phyloP scores from a whole-genome alignment of 139 green algal species.

The Chlorella sp. region DNA sequence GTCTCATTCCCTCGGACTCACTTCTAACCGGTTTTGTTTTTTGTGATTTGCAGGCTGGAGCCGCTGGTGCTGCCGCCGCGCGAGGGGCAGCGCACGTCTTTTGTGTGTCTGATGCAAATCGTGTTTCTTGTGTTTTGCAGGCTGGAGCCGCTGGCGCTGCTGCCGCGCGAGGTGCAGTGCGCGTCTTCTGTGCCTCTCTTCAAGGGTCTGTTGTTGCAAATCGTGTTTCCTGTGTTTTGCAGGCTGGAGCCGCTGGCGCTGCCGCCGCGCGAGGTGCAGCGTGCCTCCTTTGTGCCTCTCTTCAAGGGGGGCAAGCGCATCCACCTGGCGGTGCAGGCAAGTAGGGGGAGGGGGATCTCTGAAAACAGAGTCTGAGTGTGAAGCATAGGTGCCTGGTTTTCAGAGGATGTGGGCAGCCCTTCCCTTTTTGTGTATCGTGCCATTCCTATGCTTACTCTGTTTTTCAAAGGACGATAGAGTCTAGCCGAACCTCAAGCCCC shows the following conservation, averaged over 20 bases:
- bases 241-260: conserved; percentile 72
- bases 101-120: too few relatives aligned
- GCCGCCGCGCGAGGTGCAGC: background rate
- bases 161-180: too few relatives aligned
- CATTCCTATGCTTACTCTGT: background rate
- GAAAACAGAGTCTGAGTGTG: too few relatives aligned
- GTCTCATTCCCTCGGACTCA: too few relatives aligned
- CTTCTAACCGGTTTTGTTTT: too few relatives aligned
- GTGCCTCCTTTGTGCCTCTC: conserved; percentile 22
- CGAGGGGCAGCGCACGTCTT: too few relatives aligned
- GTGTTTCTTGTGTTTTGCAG: conserved; percentile 37
- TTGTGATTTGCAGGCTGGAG: conserved; percentile 59
- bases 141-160: conserved; percentile 50
- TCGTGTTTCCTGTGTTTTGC: background rate
- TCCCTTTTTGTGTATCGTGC: background rate
- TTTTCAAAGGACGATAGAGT: too few relatives aligned
- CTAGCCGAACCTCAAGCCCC: too few relatives aligned
- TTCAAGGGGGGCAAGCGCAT: conserved; percentile 58
- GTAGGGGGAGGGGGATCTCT: too few relatives aligned
- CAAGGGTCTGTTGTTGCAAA: conserved; percentile 33
- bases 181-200: too few relatives aligned
- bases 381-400: background rate
- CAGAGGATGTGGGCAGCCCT: background rate
- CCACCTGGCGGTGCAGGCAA: conserved; percentile 55
- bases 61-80: background rate